Evolutionary conservation across 2,329 filamentous ascomycete species (phyloP).

Genomic region (Colletotrichum sp.): DNA sequence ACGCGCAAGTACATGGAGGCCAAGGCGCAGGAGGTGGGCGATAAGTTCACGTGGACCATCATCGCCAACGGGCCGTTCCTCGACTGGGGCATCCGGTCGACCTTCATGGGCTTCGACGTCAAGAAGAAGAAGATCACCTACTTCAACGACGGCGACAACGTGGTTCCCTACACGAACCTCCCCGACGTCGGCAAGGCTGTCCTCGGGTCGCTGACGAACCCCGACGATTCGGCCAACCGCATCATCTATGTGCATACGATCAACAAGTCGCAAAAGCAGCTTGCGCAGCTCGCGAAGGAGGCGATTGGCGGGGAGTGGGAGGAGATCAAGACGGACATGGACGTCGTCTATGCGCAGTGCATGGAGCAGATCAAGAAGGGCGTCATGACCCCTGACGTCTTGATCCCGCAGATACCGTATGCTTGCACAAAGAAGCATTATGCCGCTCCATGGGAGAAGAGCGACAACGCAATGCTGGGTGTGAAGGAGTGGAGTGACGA

Average conservation of each 20-base stretch:
- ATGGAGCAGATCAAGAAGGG: slow-evolving; percentile 24
- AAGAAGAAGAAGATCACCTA: slow-evolving; percentile 24
- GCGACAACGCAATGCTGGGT: slow-evolving; percentile 26
- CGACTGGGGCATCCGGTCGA: slow-evolving; percentile 28
- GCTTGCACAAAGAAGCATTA: slow-evolving; percentile 21
- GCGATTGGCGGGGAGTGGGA: slow-evolving; percentile 24
- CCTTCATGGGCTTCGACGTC: slow-evolving; percentile 28
- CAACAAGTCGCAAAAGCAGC: slow-evolving; percentile 27
- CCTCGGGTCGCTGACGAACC: slow-evolving; percentile 27
- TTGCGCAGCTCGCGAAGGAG: slow-evolving; percentile 24
- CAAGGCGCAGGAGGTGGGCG: slow-evolving; percentile 24
- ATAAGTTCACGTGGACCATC: slow-evolving; percentile 31
- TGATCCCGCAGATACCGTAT: slow-evolving; percentile 24
- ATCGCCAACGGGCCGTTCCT: slow-evolving; percentile 33
- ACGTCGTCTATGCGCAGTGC: slow-evolving; percentile 21
- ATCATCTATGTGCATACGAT: slow-evolving; percentile 25
- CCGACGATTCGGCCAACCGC: slow-evolving; percentile 33
- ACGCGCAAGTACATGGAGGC: slow-evolving; percentile 24
- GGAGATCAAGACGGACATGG: slow-evolving; percentile 17
- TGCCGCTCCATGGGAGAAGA: slow-evolving; percentile 14
- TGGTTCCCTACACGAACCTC: slow-evolving; percentile 27
- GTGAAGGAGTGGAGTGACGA: slow-evolving; percentile 25
- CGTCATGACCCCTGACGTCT: slow-evolving; percentile 17
- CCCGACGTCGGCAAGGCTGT: slow-evolving; percentile 30
- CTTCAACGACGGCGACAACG: slow-evolving; percentile 30